Base-by-base conservation (phyloP, 495 filamentous ascomycete genomes). In the Xylaria sp. region DNA sequence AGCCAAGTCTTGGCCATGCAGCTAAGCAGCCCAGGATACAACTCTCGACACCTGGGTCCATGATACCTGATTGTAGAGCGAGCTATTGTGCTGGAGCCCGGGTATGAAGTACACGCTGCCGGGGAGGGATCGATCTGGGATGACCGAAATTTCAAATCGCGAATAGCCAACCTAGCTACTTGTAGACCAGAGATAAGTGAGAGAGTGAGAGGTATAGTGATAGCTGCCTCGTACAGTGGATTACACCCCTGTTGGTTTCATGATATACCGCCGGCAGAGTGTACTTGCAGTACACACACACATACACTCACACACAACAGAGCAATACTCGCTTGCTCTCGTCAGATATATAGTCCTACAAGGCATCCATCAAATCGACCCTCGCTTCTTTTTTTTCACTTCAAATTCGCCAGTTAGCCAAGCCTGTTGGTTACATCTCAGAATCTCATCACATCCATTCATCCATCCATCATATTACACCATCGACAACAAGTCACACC, bases 301-400 rank as follows among this genome's bases (percentile, higher is more conserved):
- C n/a, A n/a, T n/a, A n/a, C n/a, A n/a, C n/a, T n/a, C n/a, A n/a
- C n/a, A 59, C 5, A 15, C 33, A 58, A 19, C 44, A n/a, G 15
- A 33, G 8, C 33, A 35, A 37, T 33, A 48, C 31, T 43, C 21
- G 33, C 19, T 31, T 40, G 52, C 68, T 63, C 68, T 53, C 57
- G 40, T 70, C 44, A 63, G 58, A 70, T 63, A 70, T 53, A 55
- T 70, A 69, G 68, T 70, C 68, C 44, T 70, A 21, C 35, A 43
- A 61, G 67, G 43, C 68, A 31, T n/a, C 68, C 68, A 55, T 33
- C 68, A 29, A 29, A 29, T n/a, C 57, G n/a, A 63, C 43, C 24
- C 24, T 24, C 35, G 7, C 40, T 43, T 61, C 29, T 35, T 48
- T 50, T n/a, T 35, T 48, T 50, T n/a, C 41, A 43, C 31, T 41